Base-by-base conservation (phyloP, 345 rosid genomes). In the Populus euphratica region DNA sequence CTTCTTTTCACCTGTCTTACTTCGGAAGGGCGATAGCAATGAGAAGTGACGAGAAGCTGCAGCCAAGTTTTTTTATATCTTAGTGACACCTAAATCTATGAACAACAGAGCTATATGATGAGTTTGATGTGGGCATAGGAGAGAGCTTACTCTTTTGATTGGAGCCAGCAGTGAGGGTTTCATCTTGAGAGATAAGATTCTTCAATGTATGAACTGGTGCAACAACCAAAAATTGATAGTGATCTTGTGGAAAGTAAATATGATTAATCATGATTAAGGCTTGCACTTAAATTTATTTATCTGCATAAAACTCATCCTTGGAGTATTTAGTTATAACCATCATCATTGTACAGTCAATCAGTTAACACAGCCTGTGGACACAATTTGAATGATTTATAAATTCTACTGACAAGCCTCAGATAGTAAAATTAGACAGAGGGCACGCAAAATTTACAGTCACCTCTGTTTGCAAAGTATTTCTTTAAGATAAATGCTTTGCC, bases 31-130 rank as follows among this genome's bases (percentile, higher is more conserved):
- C 5, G 94, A 91, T 66, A 92, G 70, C 78, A 93, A 73, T 50
- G 97, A 89, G 84, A 95, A 91, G 68, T 84, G 85, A 78, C 96
- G 97, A 73, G 92, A 93, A 86, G 94, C 98, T 92, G 90, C 79
- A 75, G 69, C 38, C 67, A 72, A 31, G 50, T 29, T 21, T 5
- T 44, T 33, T 41, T 23, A 0, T 23, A 65, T 65, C 29, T 75
- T 59, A 56, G 77, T 27, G 23, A 41, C 44, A 61, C 18, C 50
- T 11, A 9, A 8, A 74, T 66, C 14, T 35, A 23, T 63, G 44
- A 63, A 39, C 41, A 38, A 31, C 49, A 2, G 9, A 5, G 68
- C 13, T 36, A 56, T 23, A 10, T 17, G 41, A 59, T 59, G 29
- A 59, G 63, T 10, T 9, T n/a, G 63, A 23, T 59, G 63, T 5